Percentiles rank a stretch among this genome's conserved stretches.
Conservation (phyloP, 1,284 basidiomycete genomes). For the Schizophyllum amplum region DNA sequence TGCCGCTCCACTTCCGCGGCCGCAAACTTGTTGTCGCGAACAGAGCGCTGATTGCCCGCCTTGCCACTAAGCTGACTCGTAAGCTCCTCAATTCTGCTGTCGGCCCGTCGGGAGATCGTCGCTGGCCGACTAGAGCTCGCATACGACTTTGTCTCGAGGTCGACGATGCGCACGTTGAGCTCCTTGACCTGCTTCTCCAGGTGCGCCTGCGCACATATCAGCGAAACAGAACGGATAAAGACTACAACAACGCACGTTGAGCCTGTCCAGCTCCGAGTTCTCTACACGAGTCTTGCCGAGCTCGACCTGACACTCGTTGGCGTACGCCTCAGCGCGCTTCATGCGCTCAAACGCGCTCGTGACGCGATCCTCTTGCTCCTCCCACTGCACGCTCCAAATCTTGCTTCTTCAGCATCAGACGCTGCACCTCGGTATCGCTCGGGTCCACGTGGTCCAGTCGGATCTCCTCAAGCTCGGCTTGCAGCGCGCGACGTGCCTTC, state of each 20-base stretch:
- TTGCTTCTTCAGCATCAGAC: constrained; percentile 69
- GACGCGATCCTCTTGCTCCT: constrained; percentile 71
- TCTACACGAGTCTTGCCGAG: constrained; percentile 68
- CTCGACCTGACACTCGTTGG: constrained; percentile 68
- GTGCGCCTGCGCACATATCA: constrained; percentile 43
- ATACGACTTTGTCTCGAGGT: constrained; percentile 74
- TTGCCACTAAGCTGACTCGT: constrained; percentile 47
- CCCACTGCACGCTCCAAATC: constrained; percentile 72
- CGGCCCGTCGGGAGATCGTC: constrained; percentile 46
- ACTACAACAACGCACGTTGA: constrained; percentile 48
- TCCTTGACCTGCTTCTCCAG: constrained; percentile 82
- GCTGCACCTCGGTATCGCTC: constrained; percentile 67
- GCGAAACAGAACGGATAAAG: constrained; percentile 1
- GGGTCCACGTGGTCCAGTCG: constrained; percentile 69
- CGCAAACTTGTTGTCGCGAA: constrained; percentile 46
- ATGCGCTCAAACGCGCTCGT: constrained; percentile 66
- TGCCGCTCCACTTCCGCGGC: constrained; percentile 55
- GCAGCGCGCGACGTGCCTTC: constrained; percentile 75
- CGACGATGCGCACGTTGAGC: constrained; percentile 70
- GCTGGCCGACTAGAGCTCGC: constrained; percentile 53
- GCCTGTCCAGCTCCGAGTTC: constrained; percentile 70
- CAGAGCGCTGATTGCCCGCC: constrained; percentile 33
- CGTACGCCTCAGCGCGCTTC: constrained; percentile 72
- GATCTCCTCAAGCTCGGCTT: constrained; percentile 73
- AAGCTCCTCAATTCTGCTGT: constrained; percentile 66